These are phyloP conservation scores for Macrocybe gigantea DNA, from an alignment of 768 basidiomycete species.

Conservation along the genomic window DNA sequence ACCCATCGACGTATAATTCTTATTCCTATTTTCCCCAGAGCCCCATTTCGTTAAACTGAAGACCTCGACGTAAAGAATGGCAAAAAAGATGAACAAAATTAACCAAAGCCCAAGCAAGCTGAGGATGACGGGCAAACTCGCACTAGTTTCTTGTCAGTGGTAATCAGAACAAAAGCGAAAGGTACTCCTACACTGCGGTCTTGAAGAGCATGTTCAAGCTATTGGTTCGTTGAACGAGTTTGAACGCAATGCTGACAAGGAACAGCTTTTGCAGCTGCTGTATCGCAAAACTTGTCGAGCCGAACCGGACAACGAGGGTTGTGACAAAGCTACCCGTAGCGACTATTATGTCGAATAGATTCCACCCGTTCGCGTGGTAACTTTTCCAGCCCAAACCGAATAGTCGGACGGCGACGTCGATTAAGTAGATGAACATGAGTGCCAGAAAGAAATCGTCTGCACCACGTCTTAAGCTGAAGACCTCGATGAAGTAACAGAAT, in stretches of 20 bases:
- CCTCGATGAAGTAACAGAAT: neutral
- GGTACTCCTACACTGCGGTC: constrained; percentile 74
- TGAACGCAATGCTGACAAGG: constrained; percentile 89
- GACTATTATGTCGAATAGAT: constrained; percentile 81
- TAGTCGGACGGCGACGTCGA: constrained; percentile 75
- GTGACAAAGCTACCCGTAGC: constrained; percentile 80
- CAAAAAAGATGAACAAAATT: constrained; percentile 86
- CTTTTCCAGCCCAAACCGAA: constrained; percentile 80
- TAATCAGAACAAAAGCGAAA: neutral
- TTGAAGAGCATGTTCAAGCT: constrained; percentile 94
- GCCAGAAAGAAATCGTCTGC: constrained; percentile 76
- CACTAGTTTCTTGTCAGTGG: constrained; percentile 34
- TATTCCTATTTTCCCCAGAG: constrained; percentile 55
- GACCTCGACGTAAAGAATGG: constrained; percentile 82
- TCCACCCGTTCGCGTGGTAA: constrained; percentile 92
- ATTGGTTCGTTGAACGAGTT: constrained; percentile 85
- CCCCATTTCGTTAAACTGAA: constrained; percentile 90
- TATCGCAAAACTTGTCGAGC: constrained; percentile 39
- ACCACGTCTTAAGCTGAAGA: constrained; percentile 3
- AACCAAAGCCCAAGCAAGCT: constrained; percentile 87
- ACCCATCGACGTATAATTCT: constrained; percentile 78
- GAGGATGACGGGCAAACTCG: constrained; percentile 81
- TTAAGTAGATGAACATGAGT: constrained; percentile 63
- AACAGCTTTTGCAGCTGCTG: constrained; percentile 85
- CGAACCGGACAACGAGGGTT: constrained; percentile 65